Percentiles rank a stretch among this genome's conserved stretches.
phyloP scores from a whole-genome alignment of 2,329 filamentous ascomycete species.

The Hymenoscyphus occultus region DNA sequence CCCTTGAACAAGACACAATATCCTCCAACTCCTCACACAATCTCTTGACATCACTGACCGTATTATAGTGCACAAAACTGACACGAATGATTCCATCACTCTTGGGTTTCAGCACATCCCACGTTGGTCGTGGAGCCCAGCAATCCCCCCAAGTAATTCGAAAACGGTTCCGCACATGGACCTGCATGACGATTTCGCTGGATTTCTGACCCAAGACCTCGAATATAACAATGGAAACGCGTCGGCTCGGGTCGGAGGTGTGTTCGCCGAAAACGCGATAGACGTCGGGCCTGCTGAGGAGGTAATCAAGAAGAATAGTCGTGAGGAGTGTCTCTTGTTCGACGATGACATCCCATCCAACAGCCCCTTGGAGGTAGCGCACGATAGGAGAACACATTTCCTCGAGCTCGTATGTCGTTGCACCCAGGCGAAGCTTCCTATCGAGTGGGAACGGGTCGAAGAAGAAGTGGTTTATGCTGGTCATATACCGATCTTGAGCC shows the following conservation, averaged over 20 bases:
- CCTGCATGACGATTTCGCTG: slow-evolving; percentile 56
- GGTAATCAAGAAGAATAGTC: slow-evolving; percentile 55
- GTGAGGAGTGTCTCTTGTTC: slow-evolving; percentile 61
- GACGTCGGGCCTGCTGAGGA: slow-evolving; percentile 50
- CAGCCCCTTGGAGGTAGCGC: slow-evolving; percentile 52
- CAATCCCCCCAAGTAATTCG: slow-evolving; percentile 64
- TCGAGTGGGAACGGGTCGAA: slow-evolving; percentile 57
- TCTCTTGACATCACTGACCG: slow-evolving; percentile 28
- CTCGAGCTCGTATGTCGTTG: slow-evolving; percentile 67
- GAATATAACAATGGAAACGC: slow-evolving; percentile 67
- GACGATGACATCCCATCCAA: slow-evolving; percentile 51
- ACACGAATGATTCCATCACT: slow-evolving; percentile 64
- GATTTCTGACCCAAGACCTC: slow-evolving; percentile 55
- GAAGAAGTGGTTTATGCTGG: slow-evolving; percentile 56
- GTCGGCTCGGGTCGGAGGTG: slow-evolving; percentile 43
- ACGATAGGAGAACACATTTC: slow-evolving; percentile 59
- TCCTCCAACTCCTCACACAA: too few species aligned
- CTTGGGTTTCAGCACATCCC: slow-evolving; percentile 56
- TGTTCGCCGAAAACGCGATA: slow-evolving; percentile 56
- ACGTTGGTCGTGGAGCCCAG: slow-evolving; percentile 61
- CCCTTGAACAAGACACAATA: too few species aligned
- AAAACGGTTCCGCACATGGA: slow-evolving; percentile 53
- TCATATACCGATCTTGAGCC: too few species aligned
- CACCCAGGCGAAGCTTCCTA: slow-evolving; percentile 66
- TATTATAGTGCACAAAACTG: slow-evolving; percentile 72